Conservation (phyloP, 2,329 filamentous ascomycete species). For the Tricladium varicosporioides region DNA sequence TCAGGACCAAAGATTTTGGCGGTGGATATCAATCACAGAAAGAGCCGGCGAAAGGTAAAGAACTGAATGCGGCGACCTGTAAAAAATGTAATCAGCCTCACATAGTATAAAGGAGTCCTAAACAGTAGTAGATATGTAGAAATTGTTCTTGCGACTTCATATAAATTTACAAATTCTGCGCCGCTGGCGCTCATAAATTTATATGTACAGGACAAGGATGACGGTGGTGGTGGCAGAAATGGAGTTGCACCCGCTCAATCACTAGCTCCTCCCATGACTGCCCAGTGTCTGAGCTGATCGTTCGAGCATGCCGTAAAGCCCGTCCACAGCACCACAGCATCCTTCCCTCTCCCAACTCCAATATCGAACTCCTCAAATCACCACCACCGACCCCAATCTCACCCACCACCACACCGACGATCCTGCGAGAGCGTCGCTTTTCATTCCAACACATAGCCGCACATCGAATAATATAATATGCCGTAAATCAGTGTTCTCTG, state of each 20-base stretch:
- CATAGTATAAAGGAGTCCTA: neutral
- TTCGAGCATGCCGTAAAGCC: neutral
- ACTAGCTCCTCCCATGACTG: neutral
- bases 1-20: neutral
- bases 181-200: no score
- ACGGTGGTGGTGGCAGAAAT: neutral
- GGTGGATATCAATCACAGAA: constrained; percentile 2
- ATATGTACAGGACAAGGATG: no score
- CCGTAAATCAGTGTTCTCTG: neutral
- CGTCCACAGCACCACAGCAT: neutral
- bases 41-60: neutral
- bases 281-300: neutral
- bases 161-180: no score
- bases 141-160: no score
- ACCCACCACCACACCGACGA: neutral
- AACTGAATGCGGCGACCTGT: neutral
- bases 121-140: no score
- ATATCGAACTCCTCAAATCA: constrained; percentile 1
- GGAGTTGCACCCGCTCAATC: neutral
- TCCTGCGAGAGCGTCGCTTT: neutral
- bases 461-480: neutral
- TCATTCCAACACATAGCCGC: neutral
- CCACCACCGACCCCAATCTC: neutral
- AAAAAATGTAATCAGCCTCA: neutral
- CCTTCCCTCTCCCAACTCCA: neutral